A percentile compares a stretch with the other conserved stretches of the same genome.
phyloP scores from a whole-genome alignment of 2,329 filamentous ascomycete species.

The Simplicillium sp. region DNA sequence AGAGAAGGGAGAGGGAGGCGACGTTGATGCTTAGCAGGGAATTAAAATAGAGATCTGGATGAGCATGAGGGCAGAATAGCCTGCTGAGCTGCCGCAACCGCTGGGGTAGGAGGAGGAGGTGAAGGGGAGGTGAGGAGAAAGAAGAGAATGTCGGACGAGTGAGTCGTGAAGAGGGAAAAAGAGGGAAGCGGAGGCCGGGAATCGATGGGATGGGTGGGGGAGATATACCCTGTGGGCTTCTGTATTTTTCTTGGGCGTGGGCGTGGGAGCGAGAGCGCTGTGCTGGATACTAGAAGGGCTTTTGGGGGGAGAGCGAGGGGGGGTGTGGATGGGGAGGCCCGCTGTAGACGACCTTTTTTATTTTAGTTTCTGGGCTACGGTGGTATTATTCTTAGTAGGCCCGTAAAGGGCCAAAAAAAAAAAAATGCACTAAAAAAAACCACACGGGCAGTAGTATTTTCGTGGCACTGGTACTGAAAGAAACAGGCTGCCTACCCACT shows the following conservation, averaged over 20 bases:
- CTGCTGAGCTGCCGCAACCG: slow-evolving; percentile 49
- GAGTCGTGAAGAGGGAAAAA: slow-evolving; percentile 42
- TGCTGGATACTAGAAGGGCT: slow-evolving; percentile 2
- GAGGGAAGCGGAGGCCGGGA: slow-evolving; percentile 31
- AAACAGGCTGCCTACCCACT: too few relatives aligned
- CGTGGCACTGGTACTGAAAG: too few relatives aligned
- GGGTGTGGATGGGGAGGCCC: slow-evolving; percentile 5
- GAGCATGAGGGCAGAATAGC: slow-evolving; percentile 34
- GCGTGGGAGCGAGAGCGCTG: background rate
- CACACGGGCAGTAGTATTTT: too few relatives aligned
- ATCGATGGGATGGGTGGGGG: slow-evolving; percentile 36
- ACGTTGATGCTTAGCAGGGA: slow-evolving; percentile 5
- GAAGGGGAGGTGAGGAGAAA: slow-evolving; percentile 22
- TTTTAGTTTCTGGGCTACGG: too few relatives aligned
- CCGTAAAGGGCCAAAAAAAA: too few relatives aligned
- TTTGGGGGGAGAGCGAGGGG: slow-evolving; percentile 6
- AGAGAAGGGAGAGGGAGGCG: slow-evolving; percentile 21
- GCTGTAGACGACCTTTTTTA: too few relatives aligned
- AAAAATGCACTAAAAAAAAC: too few relatives aligned
- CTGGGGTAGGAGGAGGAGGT: slow-evolving; percentile 1
- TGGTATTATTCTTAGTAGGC: too few relatives aligned
- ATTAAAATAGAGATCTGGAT: slow-evolving; percentile 29
- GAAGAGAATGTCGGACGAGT: slow-evolving; percentile 49
- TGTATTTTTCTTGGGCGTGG: slow-evolving; percentile 4
- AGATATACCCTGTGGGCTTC: slow-evolving; percentile 18